Evolutionary conservation across 441 rosid species (phyloP).

Genomic region (Breynia disticha): DNA sequence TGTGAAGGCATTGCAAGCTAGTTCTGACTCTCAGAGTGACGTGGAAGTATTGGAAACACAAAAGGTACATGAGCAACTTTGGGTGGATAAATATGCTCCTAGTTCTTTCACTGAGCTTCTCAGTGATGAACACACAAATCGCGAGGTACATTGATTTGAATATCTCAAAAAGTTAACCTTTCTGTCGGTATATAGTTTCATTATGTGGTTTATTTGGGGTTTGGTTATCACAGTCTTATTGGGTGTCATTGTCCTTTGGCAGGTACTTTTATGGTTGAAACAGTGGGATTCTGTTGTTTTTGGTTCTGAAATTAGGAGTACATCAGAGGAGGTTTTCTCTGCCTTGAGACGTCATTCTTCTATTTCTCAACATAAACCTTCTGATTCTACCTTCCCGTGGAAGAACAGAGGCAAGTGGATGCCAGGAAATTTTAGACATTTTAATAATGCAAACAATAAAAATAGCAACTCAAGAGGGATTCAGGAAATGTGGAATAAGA

Average conservation of each 20-base stretch:
- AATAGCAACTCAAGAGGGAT: constrained; percentile 29
- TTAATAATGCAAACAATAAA: constrained; percentile 26
- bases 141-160: constrained; percentile 51
- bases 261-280: constrained; percentile 96
- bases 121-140: constrained; percentile 96
- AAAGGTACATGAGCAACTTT: constrained; percentile 54
- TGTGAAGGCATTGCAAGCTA: constrained; percentile 69
- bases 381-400: constrained; percentile 40
- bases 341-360: constrained; percentile 87
- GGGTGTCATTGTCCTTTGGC: constrained; percentile 15
- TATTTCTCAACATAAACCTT: constrained; percentile 41
- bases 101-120: constrained; percentile 93
- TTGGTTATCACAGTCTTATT: neutral
- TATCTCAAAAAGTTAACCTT: no score
- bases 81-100: constrained; percentile 98
- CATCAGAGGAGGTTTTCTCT: constrained; percentile 79
- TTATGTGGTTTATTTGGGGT: neutral
- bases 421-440: constrained; percentile 34
- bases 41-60: constrained; percentile 32
- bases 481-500: constrained; percentile 44
- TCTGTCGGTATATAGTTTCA: neutral
- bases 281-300: constrained; percentile 99
- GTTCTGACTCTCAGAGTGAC: constrained; percentile 46
- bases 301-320: constrained; percentile 93
- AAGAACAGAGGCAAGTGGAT: constrained; percentile 46